Percentiles rank a stretch among this genome's conserved stretches.
phyloP scores from a whole-genome alignment of 495 filamentous ascomycete species.

The Chaetomium cochliodes region DNA sequence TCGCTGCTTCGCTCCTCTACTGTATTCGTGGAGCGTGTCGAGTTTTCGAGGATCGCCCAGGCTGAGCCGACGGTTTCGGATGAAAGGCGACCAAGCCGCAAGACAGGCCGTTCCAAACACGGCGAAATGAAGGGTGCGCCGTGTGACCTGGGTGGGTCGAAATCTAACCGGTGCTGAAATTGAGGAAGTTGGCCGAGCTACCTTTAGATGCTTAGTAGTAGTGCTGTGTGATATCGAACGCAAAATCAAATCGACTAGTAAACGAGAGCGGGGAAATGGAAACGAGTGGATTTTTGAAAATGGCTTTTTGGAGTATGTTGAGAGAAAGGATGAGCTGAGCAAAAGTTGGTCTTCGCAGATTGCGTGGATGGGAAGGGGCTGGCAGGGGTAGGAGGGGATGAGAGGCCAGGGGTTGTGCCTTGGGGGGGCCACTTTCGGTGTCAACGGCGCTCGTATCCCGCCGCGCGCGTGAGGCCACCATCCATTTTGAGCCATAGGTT shows the following conservation, averaged over 20 bases:
- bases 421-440: neutral
- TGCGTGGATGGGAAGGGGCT: conserved; percentile 3
- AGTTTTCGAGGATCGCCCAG: conserved; percentile 2
- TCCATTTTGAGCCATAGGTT: neutral
- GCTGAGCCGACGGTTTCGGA: conserved; percentile 13
- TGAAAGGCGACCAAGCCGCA: conserved; percentile 9
- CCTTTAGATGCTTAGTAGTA: neutral
- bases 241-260: neutral
- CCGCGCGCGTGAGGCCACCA: conserved; percentile 12
- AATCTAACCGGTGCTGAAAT: neutral
- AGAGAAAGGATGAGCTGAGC: conserved; percentile 11
- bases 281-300: conserved; percentile 27
- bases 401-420: neutral
- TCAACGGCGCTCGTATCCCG: conserved; percentile 11
- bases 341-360: conserved; percentile 11
- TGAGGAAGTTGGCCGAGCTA: neutral
- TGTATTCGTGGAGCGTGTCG: neutral
- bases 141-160: conserved; percentile 18
- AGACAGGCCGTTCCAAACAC: neutral
- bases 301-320: conserved; percentile 10
- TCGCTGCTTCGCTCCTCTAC: neutral
- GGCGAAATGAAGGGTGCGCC: conserved; percentile 19
- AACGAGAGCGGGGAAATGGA: conserved; percentile 24
- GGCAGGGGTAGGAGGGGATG: conserved; percentile 9
- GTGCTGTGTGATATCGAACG: conserved; percentile 8